Evolutionary conservation across 2,329 filamentous ascomycete genomes (phyloP).

Genomic region (Alternaria ethzedia): DNA sequence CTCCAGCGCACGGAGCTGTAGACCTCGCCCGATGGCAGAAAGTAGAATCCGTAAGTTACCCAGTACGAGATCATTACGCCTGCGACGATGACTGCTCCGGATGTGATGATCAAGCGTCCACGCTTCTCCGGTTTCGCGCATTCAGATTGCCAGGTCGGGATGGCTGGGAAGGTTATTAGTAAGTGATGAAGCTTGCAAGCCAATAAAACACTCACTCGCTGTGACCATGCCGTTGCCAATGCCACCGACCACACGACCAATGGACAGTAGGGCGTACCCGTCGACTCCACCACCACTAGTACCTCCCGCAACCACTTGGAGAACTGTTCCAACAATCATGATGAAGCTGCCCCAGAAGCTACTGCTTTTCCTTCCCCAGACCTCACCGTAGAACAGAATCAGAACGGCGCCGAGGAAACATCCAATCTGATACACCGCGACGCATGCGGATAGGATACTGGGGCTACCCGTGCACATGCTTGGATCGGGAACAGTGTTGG

Average conservation of each 20-base stretch:
- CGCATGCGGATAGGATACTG: conserved; percentile 20
- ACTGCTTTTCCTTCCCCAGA: conserved; percentile 55
- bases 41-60: conserved; percentile 44
- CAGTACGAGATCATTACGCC: conserved; percentile 48
- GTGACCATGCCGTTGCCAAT: conserved; percentile 57
- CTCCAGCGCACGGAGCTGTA: conserved; percentile 17
- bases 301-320: conserved; percentile 55
- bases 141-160: conserved; percentile 22
- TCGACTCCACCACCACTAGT: conserved; percentile 49
- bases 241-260: conserved; percentile 15
- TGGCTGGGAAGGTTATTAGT: neutral
- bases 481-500: conserved; percentile 5
- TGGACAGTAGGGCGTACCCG: conserved; percentile 62
- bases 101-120: conserved; percentile 48
- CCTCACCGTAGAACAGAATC: conserved; percentile 58
- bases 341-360: conserved; percentile 27
- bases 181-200: conserved; percentile 15
- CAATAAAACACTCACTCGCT: conserved; percentile 46
- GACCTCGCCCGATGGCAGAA: neutral
- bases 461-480: conserved; percentile 23
- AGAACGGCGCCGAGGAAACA: conserved; percentile 50
- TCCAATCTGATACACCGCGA: conserved; percentile 42
- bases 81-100: conserved; percentile 40
- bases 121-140: conserved; percentile 45
- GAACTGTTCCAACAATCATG: conserved; percentile 58